A percentile compares a stretch with the other conserved stretches of the same genome.
Evolutionary conservation across 2,329 filamentous ascomycete species (phyloP).

Genomic region (Coniochaeta sp.): DNA sequence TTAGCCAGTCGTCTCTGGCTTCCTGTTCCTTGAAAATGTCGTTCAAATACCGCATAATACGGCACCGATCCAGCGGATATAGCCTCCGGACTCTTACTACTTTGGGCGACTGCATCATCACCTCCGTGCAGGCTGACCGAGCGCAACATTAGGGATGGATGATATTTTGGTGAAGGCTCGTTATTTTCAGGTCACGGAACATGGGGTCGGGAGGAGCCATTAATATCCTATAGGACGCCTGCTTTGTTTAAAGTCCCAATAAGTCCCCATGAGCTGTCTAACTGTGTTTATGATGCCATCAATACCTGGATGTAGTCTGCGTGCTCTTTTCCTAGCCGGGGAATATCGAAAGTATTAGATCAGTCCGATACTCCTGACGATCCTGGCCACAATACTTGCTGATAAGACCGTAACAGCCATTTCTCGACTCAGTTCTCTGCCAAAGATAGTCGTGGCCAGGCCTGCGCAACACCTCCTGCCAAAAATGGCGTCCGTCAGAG

Average conservation of each 20-base stretch:
- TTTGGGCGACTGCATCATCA: background rate
- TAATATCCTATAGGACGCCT: background rate
- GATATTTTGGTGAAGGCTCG: background rate
- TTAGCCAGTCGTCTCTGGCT: background rate
- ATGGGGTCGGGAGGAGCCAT: background rate
- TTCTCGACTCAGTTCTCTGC: background rate
- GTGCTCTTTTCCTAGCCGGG: background rate
- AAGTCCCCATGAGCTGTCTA: background rate
- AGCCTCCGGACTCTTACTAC: background rate
- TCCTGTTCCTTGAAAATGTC: background rate
- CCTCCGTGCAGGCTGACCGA: background rate
- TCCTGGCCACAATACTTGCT: background rate
- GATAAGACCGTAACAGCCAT: background rate
- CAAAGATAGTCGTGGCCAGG: background rate
- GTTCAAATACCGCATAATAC: background rate
- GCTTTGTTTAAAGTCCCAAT: background rate
- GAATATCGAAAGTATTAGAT: background rate
- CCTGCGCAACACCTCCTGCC: background rate
- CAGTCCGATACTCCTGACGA: background rate
- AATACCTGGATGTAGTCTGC: background rate
- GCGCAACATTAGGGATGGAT: background rate
- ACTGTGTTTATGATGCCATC: background rate
- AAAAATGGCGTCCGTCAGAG: conserved; percentile 7
- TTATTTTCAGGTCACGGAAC: background rate
- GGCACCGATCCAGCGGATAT: background rate